Base-by-base conservation (phyloP, 2,329 filamentous ascomycete genomes). In the Parasarocladium wereldwijsianum region DNA sequence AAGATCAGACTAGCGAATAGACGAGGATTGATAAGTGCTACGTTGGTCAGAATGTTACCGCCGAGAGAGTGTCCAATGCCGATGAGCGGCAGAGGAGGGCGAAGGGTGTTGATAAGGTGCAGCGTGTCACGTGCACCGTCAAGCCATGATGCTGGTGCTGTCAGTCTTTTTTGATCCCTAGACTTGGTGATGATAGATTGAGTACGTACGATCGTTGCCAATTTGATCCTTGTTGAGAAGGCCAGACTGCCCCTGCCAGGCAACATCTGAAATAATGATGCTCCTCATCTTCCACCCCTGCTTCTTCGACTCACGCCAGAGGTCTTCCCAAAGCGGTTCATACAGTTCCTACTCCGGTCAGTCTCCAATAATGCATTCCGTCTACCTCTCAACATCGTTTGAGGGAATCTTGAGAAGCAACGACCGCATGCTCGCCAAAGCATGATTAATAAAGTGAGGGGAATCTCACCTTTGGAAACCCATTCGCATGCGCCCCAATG, bases 11-110 rank as follows among this genome's bases (percentile, higher is more conserved):
- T 69, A 37, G 74, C 68, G 38, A 94, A 64, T 13, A 94, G 70
- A 6, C 85, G 77, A 2, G 87, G 85, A 52, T 93, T 79, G 40
- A 84, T 66, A 8, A 87, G 58, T 4, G 81, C 61, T 11, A 87
- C 61, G 41, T 83, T 74, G 32, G 69, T 63, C 32, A 94, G 64
- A 34, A 80, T 70, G 46, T 70, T 71, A 39, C 68, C 85, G 41
- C 87, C 87, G 62, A 93, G 86, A 42, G 83, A 93, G 55, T 96
- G 87, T 11, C 84, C 87, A 17, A 96, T 54, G 33, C 82, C 86
- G 38, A 94, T 55, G 13, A 94, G 61, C 2, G 87, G 87, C 1
- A 79, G 77, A 9, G 81, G 78, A 67, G 64, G 58, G 24, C 83
- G 79, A 55, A 93, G 87, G 32, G 71, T 64, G 53, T 93, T 94